These are phyloP conservation scores for Coniochaeta ligniaria DNA, from an alignment of 2,329 filamentous ascomycete species.

Conservation along the genomic window DNA sequence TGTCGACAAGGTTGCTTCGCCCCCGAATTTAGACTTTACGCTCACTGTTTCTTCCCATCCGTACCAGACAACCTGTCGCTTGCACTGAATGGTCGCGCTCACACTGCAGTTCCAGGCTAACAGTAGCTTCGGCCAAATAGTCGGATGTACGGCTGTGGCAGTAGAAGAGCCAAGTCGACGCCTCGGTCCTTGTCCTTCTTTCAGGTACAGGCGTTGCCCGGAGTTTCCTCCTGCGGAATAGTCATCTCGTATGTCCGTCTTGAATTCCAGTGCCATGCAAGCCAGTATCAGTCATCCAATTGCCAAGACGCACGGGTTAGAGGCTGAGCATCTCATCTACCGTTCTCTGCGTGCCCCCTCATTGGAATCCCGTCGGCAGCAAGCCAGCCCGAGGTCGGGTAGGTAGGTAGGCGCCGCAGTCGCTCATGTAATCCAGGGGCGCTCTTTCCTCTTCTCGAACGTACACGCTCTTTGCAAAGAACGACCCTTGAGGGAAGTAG, in stretches of 20 bases:
- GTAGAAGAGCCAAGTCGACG: background rate
- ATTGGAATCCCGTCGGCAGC: background rate
- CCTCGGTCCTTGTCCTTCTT: background rate
- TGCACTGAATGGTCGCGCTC: background rate
- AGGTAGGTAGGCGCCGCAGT: background rate
- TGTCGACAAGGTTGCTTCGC: background rate
- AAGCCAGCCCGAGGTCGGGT: background rate
- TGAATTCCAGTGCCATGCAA: background rate
- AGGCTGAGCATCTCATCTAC: background rate
- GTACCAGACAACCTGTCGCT: background rate
- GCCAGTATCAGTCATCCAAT: background rate
- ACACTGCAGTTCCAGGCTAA: background rate
- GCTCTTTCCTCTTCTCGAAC: background rate
- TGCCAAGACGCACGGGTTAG: background rate
- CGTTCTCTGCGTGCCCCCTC: background rate
- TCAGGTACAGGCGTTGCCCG: background rate
- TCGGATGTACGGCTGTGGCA: background rate
- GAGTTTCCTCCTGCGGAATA: background rate
- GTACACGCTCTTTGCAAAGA: background rate
- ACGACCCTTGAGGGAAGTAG: background rate
- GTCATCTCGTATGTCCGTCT: background rate
- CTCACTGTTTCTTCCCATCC: background rate
- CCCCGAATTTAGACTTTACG: background rate
- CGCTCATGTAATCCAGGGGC: background rate
- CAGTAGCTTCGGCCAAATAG: background rate